These are phyloP conservation scores for Cydonia oblonga DNA, from an alignment of 331 rosid species.

Conservation along the genomic window DNA sequence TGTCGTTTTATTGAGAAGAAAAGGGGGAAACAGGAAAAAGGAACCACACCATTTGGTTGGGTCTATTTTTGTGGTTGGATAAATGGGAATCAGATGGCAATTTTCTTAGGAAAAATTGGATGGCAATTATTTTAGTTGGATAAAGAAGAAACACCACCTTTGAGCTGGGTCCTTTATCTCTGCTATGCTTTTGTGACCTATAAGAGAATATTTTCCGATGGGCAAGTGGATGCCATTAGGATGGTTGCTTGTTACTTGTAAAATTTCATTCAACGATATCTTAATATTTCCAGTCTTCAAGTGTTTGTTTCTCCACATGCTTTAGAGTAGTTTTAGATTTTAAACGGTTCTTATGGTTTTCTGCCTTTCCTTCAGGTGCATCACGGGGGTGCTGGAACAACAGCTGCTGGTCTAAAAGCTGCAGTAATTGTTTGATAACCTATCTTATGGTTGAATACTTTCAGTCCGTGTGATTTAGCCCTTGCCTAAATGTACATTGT, in stretches of 20 bases:
- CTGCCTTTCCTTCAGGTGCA: slow-evolving; percentile 56
- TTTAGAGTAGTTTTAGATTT: neutral
- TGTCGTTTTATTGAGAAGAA: neutral
- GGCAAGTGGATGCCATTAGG: neutral
- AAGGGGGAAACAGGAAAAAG: neutral
- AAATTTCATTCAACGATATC: neutral
- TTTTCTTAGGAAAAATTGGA: too few relatives aligned
- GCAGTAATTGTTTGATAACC: slow-evolving; percentile 43
- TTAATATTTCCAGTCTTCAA: neutral
- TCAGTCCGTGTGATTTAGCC: neutral
- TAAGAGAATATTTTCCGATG: neutral
- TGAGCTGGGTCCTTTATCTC: too few relatives aligned
- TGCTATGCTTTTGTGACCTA: neutral
- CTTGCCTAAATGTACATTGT: neutral
- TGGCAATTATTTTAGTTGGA: neutral
- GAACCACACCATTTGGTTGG: neutral
- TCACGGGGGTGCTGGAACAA: slow-evolving; percentile 99
- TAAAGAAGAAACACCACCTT: neutral
- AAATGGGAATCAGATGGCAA: too few relatives aligned
- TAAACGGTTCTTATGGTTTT: neutral
- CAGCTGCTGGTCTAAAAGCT: slow-evolving; percentile 97
- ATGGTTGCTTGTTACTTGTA: neutral
- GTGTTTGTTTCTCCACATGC: neutral
- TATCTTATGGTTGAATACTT: slow-evolving; percentile 4
- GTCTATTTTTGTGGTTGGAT: neutral